Evolutionary conservation across 495 filamentous ascomycete species (phyloP), one percentile per base, ranked within the genome.

Genomic region (Podospora pseudocomata): DNA sequence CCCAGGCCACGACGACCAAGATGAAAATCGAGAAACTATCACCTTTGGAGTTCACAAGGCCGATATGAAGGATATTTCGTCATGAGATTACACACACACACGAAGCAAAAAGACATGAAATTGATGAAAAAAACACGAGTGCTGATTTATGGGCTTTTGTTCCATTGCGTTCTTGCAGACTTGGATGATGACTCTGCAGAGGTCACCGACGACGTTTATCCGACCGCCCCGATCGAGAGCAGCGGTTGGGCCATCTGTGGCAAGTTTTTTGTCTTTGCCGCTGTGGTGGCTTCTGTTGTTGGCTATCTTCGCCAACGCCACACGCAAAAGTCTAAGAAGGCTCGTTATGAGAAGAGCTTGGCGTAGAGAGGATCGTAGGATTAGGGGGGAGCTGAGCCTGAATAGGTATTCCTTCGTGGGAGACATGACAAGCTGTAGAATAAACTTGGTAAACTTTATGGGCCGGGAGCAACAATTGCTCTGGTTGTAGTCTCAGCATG

Each of bases 241-340:
- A 59, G 44, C 28, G 72, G 72, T 20, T 81, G 74, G 74, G 73
- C 73, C 13, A 58, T 79, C 61, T 9, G 75, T 54, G 73, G 76
- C 66, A 81, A 80, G 76, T 75, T 73, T 15, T 68, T 79, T 34
- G 66, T 83, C 58, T 80, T 84, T 61, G 72, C 74, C 61, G 70
- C 80, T 49, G 73, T 84, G 53, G 58, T 80, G 2, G 74, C 64
- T 65, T 11, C 60, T 75, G 54, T 81, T 76, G 71, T 27, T 81
- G 18, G 79, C 65, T 32, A 73, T 13, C 71, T 71, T 30, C 65
- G 63, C 34, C 58, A 20, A 54, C 44, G 65, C 28, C 64, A 59
- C 49, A 39, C 68, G 18, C 58, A 66, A n/a, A 49, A 32, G 23
- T 54, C 32, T 18, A 56, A 60, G 20, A 66, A 60, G n/a, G 30